These are phyloP conservation scores for bread wheat (Triticum aestivum) DNA, from an alignment of 176 grass and related monocot species.

Conservation along the genomic window DNA sequence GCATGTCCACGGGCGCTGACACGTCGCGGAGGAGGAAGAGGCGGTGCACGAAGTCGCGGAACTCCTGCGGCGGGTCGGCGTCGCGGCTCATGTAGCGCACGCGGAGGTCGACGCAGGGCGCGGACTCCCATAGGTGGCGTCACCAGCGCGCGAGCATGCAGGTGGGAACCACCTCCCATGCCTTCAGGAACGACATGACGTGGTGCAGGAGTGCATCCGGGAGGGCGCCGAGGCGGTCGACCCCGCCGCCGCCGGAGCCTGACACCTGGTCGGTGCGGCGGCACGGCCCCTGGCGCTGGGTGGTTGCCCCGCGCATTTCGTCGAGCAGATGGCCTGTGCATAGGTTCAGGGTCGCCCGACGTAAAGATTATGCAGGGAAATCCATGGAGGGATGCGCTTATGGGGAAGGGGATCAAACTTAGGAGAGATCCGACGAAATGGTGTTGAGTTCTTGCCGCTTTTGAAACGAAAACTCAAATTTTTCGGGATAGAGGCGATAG, in stretches of 20 bases:
- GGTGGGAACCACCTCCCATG: constrained; percentile 15
- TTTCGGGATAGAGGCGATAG: no score
- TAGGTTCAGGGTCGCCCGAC: background rate
- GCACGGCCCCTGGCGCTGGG: no score
- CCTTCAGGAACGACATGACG: constrained; percentile 25
- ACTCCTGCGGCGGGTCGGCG: background rate
- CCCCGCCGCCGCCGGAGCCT: background rate
- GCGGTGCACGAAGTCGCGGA: background rate
- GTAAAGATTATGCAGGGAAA: no score
- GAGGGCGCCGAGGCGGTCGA: constrained; percentile 36
- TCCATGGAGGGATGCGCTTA: no score
- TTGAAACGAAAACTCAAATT: no score
- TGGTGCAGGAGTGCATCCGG: constrained; percentile 30
- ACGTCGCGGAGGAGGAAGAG: constrained; percentile 1
- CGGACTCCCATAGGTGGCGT: no score
- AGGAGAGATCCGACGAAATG: no score
- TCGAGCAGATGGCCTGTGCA: background rate
- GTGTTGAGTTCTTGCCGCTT: no score
- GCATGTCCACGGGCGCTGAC: background rate
- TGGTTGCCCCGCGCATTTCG: background rate
- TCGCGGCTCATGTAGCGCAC: no score
- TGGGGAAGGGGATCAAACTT: no score
- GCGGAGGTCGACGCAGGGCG: no score
- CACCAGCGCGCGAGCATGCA: no score
- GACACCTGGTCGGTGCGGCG: background rate